Evolutionary conservation across 108 stramenopile genomes (phyloP), one percentile per base, ranked within the genome.

Genomic region (Cyclotella cryptica): DNA sequence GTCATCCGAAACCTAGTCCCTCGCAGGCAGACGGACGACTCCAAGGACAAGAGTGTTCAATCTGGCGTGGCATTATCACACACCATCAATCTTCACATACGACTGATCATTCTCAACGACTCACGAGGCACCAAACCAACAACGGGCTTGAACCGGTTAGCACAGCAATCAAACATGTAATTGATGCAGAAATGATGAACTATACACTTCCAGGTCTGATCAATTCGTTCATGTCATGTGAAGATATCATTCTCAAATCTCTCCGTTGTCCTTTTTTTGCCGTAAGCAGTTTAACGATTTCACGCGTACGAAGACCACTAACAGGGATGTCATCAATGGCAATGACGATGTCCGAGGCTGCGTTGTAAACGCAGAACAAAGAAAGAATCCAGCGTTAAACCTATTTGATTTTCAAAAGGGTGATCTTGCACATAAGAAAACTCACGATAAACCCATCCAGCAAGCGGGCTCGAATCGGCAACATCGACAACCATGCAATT

Each of bases 401-500:
- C 47, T 9, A 49, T 49, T 3, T 3, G 9, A 3, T n/a, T 49
- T 3, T 17, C 15, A 49, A 49, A n/a, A n/a, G 47, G n/a, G 24
- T 1, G 55, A 58, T 3, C 26, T 19, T 17, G 8, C 8, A 19
- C 49, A 51, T 51, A 2, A 5, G 35, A 6, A 49, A 1, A 58
- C 55, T 58, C 55, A 58, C 55, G 94, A 44, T 89, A 90, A 12
- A 95, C 89, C 87, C 87, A 95, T 21, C 91, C 92, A 4, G 75
- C 51, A 46, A 95, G 81, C 11, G 94, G 94, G 65, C 90, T 91
- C 26, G 88, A 83, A 51, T 71, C 69, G 13, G 90, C 78, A 12
- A 95, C 89, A 74, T 90, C 88, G 73, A 87, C 89, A 35, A 95
- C 91, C 90, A 93, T 91, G 15, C 92, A 91, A 86, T 95, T 89